Evolutionary conservation across 2,329 filamentous ascomycete species (phyloP).

Genomic region (Cladosporium sp.): DNA sequence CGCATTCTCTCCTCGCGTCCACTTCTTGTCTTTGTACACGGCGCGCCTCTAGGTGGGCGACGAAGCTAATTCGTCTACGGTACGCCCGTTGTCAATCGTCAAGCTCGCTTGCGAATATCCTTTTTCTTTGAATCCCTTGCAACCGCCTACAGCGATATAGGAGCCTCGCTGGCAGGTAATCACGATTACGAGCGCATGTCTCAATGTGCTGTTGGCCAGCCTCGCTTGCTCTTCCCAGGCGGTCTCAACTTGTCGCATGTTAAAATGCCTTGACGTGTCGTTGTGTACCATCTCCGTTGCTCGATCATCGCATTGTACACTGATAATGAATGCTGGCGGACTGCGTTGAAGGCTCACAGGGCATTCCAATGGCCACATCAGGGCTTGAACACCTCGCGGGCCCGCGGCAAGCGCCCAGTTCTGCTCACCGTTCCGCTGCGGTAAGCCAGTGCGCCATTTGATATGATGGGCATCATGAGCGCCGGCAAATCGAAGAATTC

Average conservation of each 20-base stretch:
- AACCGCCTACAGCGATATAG: no score
- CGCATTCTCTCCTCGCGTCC: neutral
- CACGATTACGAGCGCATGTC: no score
- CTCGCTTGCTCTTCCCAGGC: no score
- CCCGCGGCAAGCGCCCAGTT: slow-evolving; percentile 16
- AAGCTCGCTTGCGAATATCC: neutral
- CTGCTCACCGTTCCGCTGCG: slow-evolving; percentile 15
- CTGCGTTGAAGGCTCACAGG: neutral
- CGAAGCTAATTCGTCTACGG: neutral
- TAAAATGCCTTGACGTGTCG: neutral
- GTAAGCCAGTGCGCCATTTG: slow-evolving; percentile 23
- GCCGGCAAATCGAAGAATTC: slow-evolving; percentile 22
- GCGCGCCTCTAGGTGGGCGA: neutral
- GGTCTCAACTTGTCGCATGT: neutral
- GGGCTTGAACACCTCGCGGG: slow-evolving; percentile 16
- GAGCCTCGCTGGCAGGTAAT: no score
- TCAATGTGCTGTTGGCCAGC: no score
- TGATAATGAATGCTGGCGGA: neutral
- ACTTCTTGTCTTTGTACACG: neutral
- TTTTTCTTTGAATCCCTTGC: neutral
- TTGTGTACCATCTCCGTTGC: neutral
- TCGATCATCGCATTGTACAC: neutral
- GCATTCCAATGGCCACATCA: neutral
- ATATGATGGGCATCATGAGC: slow-evolving; percentile 18
- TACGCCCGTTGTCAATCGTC: neutral